These are phyloP conservation scores for Rosa persica DNA, from an alignment of 306 rosid species.

Conservation along the genomic window DNA sequence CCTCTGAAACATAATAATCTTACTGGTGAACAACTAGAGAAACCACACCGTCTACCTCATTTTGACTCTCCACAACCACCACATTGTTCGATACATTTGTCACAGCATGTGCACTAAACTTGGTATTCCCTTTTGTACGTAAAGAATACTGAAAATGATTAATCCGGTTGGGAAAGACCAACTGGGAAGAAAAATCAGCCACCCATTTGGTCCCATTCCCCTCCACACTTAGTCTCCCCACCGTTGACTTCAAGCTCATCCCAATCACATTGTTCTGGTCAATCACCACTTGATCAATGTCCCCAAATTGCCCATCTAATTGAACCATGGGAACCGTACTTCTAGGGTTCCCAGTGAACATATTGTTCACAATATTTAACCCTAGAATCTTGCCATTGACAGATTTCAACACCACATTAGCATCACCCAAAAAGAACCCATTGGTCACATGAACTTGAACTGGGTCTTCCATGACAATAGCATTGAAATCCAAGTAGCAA, in stretches of 20 bases:
- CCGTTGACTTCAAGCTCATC: slow-evolving; percentile 59
- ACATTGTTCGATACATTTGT: slow-evolving; percentile 55
- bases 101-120: slow-evolving; percentile 51
- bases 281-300: slow-evolving; percentile 60
- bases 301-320: slow-evolving; percentile 50
- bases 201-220: slow-evolving; percentile 57
- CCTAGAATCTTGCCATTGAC: slow-evolving; percentile 56
- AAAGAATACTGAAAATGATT: slow-evolving; percentile 52
- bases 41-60: slow-evolving; percentile 29
- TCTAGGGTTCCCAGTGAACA: slow-evolving; percentile 50
- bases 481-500: slow-evolving; percentile 64
- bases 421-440: slow-evolving; percentile 63
- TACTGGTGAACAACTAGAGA: slow-evolving; percentile 36
- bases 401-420: slow-evolving; percentile 51
- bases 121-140: slow-evolving; percentile 35
- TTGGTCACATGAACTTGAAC: slow-evolving; percentile 75
- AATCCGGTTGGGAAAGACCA: slow-evolving; percentile 57
- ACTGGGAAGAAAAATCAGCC: slow-evolving; percentile 50
- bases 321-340: slow-evolving; percentile 47
- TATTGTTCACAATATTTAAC: slow-evolving; percentile 52
- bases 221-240: slow-evolving; percentile 40
- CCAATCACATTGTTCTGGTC: slow-evolving; percentile 62
- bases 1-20: neutral
- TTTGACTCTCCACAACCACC: slow-evolving; percentile 44
- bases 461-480: slow-evolving; percentile 68